These are phyloP conservation scores for Trichophyton simii DNA, from an alignment of 2,329 filamentous ascomycete species.

Conservation along the genomic window DNA sequence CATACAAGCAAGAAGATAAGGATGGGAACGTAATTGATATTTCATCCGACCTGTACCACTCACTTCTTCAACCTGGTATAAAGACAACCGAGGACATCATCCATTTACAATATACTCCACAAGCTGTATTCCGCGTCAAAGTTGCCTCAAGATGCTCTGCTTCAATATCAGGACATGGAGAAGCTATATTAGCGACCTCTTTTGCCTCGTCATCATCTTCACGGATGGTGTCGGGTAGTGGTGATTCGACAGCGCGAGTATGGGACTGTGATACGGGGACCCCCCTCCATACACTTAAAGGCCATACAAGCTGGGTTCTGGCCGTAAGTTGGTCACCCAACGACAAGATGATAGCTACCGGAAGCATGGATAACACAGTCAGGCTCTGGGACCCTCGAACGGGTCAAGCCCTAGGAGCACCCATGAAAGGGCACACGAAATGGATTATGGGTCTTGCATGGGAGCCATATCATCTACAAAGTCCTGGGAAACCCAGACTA, in stretches of 20 bases:
- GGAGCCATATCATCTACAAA: constrained; percentile 84
- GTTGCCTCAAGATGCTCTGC: constrained; percentile 82
- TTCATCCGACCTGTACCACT: constrained; percentile 38
- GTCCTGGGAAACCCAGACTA: constrained; percentile 58
- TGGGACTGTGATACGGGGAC: constrained; percentile 91
- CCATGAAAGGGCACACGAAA: constrained; percentile 74
- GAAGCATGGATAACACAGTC: constrained; percentile 87
- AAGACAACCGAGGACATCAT: constrained; percentile 50
- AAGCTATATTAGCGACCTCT: constrained; percentile 73
- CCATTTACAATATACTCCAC: constrained; percentile 57
- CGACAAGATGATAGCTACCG: constrained; percentile 67
- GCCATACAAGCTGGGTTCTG: constrained; percentile 82
- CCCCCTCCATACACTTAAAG: constrained; percentile 57
- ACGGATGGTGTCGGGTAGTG: constrained; percentile 73
- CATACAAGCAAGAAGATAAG: constrained; percentile 38
- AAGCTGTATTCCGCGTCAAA: constrained; percentile 87
- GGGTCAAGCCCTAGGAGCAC: constrained; percentile 58
- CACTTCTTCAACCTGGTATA: constrained; percentile 38
- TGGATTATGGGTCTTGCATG: constrained; percentile 81
- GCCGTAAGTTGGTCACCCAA: constrained; percentile 81
- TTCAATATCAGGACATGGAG: constrained; percentile 78
- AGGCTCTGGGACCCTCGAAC: constrained; percentile 77
- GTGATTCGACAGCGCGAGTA: constrained; percentile 80
- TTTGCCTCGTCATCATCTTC: constrained; percentile 72
- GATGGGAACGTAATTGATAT: constrained; percentile 34